Percentiles rank a stretch among this genome's conserved stretches.
Conservation (phyloP, 2,329 filamentous ascomycete genomes). For the Penicillium sumatraense region DNA sequence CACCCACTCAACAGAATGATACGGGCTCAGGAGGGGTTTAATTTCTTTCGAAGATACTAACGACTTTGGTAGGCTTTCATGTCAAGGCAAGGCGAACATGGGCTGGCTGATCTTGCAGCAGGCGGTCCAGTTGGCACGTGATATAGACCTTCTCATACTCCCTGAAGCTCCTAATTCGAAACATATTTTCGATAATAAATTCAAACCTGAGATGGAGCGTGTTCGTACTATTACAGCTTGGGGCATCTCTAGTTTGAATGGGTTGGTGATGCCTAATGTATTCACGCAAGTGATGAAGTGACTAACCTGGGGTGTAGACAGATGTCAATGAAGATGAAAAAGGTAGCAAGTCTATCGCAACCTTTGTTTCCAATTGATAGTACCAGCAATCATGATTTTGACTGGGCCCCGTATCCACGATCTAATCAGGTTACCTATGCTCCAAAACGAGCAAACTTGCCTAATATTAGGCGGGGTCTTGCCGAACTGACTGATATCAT, state of each 20-base stretch:
- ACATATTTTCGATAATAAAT: slow-evolving; percentile 11
- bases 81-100: slow-evolving; percentile 30
- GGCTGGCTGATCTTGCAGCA: slow-evolving; percentile 39
- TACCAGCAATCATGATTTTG: slow-evolving; percentile 20
- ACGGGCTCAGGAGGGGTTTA: neutral
- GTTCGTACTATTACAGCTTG: slow-evolving; percentile 33
- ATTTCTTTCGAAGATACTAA: slow-evolving; percentile 17
- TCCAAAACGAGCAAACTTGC: slow-evolving; percentile 32
- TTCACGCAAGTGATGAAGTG: neutral
- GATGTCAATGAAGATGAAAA: slow-evolving; percentile 33
- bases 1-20: neutral
- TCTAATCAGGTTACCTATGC: slow-evolving; percentile 32
- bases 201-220: slow-evolving; percentile 24
- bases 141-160: slow-evolving; percentile 32
- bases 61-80: slow-evolving; percentile 27
- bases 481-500: slow-evolving; percentile 28
- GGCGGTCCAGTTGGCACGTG: slow-evolving; percentile 37
- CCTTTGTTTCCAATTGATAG: slow-evolving; percentile 23
- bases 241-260: slow-evolving; percentile 37
- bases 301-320: slow-evolving; percentile 28
- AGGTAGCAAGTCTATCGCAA: slow-evolving; percentile 19
- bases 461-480: slow-evolving; percentile 26
- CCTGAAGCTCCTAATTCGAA: slow-evolving; percentile 10
- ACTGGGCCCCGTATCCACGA: slow-evolving; percentile 41
- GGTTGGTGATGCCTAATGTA: slow-evolving; percentile 21